These are phyloP conservation scores for Citrus glauca DNA, from an alignment of 345 rosid genomes.

Conservation along the genomic window DNA sequence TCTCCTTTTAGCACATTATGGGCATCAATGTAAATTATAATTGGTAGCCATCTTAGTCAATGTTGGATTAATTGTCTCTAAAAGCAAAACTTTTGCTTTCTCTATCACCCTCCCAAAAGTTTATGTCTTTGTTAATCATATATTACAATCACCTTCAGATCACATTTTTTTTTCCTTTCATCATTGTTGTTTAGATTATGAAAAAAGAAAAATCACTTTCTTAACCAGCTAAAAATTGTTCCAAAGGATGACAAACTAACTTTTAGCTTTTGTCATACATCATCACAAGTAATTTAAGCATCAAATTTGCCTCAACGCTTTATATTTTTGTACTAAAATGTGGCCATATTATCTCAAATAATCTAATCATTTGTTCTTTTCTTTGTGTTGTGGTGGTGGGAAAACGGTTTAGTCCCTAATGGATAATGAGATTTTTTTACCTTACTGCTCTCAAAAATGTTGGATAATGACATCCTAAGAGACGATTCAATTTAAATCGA, in stretches of 20 bases:
- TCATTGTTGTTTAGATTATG: slow-evolving; percentile 1
- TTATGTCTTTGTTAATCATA: background rate
- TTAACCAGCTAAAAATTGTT: background rate
- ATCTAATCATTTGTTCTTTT: too few relatives aligned
- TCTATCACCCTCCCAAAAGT: slow-evolving; percentile 6
- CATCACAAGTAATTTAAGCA: background rate
- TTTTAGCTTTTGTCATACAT: background rate
- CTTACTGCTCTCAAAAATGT: too few relatives aligned
- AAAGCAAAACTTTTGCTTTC: slow-evolving; percentile 18
- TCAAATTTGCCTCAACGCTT: background rate
- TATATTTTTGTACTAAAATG: too few relatives aligned
- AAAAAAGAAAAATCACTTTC: background rate
- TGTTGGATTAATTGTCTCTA: slow-evolving; percentile 21
- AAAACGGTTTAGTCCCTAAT: background rate
- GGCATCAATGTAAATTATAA: slow-evolving; percentile 7
- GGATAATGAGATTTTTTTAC: too few relatives aligned
- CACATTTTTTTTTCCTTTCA: background rate
- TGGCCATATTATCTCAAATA: background rate
- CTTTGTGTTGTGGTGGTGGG: background rate
- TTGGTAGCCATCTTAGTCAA: slow-evolving; percentile 15
- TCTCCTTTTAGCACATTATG: slow-evolving; percentile 7
- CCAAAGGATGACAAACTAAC: background rate
- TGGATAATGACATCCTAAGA: background rate
- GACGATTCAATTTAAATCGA: background rate
- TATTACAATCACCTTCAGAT: slow-evolving; percentile 8